Evolutionary conservation across 352 stramenopile species (phyloP).

Genomic region (Globisporangium solare): DNA sequence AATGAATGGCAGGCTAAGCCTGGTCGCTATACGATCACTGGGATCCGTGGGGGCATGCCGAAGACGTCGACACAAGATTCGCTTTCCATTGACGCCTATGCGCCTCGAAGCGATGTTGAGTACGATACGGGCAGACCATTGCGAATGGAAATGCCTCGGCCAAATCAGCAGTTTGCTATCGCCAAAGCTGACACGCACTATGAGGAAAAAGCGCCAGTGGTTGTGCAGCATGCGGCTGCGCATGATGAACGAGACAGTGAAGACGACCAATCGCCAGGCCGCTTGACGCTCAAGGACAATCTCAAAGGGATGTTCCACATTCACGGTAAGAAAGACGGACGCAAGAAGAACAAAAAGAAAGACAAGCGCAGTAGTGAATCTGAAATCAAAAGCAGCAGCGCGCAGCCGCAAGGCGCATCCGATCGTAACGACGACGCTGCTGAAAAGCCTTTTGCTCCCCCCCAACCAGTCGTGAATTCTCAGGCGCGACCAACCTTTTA

Average conservation of each 20-base stretch:
- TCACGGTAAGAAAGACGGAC: constrained; percentile 5
- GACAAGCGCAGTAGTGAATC: constrained; percentile 14
- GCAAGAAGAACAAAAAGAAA: constrained; percentile 4
- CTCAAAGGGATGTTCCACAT: constrained; percentile 33
- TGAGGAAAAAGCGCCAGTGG: no score
- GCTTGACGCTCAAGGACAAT: constrained; percentile 27
- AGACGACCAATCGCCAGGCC: constrained; percentile 5
- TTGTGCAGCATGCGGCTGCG: no score
- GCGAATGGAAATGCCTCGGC: no score
- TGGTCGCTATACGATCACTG: constrained; percentile 2
- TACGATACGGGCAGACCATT: neutral
- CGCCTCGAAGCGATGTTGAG: neutral
- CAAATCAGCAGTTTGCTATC: neutral
- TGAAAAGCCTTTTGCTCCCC: neutral
- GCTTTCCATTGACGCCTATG: constrained; percentile 11
- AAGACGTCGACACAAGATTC: neutral
- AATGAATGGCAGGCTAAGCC: constrained; percentile 1
- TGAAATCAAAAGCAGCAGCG: neutral
- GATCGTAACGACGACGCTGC: neutral
- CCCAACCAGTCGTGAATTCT: neutral
- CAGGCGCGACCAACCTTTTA: constrained; percentile 29
- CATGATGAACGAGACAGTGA: neutral
- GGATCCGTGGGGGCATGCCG: neutral
- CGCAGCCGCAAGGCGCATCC: neutral
- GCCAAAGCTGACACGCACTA: no score